A percentile compares a stretch with the other conserved stretches of the same genome.
Evolutionary conservation across 345 rosid species (phyloP).

Genomic region (Eucalyptus cloeziana): DNA sequence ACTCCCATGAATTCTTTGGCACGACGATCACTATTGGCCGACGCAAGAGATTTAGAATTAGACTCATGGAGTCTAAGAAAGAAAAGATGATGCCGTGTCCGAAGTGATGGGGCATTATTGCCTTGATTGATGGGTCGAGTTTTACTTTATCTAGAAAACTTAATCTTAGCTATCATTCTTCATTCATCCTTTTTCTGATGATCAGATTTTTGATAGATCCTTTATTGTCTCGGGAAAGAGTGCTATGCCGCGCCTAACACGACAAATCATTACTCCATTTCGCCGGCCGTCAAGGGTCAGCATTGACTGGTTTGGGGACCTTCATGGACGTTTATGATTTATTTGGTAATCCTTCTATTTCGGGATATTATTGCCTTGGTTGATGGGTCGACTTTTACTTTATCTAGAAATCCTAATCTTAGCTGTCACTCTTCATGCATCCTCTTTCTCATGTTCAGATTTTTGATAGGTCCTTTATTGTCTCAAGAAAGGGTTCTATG

Average conservation of each 20-base stretch:
- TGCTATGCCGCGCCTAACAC: neutral
- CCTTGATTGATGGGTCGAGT: no score
- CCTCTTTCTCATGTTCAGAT: neutral
- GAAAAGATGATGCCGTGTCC: neutral
- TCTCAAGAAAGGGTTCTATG: neutral
- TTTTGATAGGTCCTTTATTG: neutral
- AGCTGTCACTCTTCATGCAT: neutral
- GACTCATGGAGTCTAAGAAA: neutral
- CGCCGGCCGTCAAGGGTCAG: neutral
- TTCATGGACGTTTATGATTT: rapidly evolving
- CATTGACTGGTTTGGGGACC: neutral
- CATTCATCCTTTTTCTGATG: neutral
- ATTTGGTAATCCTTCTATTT: no score
- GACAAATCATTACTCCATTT: neutral
- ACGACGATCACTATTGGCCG: neutral
- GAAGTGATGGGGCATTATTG: neutral
- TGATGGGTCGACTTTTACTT: no score
- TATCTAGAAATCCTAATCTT: neutral
- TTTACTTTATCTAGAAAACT: neutral
- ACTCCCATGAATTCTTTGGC: neutral
- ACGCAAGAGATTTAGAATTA: no score
- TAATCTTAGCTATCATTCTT: neutral
- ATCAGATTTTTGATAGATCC: neutral
- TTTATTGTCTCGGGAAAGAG: neutral
- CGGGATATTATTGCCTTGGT: no score